Conservation (phyloP, 1,139 yeast species). For the Nadsonia starkeyi-henricii region DNA sequence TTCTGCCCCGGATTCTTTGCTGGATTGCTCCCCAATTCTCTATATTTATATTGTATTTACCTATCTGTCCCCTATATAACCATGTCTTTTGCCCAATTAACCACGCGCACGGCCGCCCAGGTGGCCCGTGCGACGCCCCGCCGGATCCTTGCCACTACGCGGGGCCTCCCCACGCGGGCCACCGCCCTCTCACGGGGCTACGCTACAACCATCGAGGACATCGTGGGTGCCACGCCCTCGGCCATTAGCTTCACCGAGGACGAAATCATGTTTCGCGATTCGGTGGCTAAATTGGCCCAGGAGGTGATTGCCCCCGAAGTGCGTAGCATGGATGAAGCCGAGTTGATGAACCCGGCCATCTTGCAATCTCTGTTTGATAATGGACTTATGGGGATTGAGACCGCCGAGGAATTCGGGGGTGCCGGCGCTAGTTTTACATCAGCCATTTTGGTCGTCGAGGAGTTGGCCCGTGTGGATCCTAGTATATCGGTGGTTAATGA, state of each 20-base stretch:
- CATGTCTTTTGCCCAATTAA: too few species aligned
- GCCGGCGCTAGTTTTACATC: slow-evolving; percentile 33
- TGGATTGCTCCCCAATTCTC: too few species aligned
- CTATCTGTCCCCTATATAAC: too few species aligned
- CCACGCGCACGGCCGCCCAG: too few species aligned
- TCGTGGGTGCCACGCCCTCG: slow-evolving; percentile 5
- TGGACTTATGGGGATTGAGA: slow-evolving; percentile 33
- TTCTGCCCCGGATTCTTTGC: too few species aligned
- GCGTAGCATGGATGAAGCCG: slow-evolving; percentile 31
- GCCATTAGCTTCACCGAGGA: slow-evolving; percentile 24
- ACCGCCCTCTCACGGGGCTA: background rate
- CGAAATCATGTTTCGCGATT: slow-evolving; percentile 28
- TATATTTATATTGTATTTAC: too few species aligned
- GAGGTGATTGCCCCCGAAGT: slow-evolving; percentile 29
- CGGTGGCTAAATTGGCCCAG: slow-evolving; percentile 27
- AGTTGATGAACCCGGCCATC: slow-evolving; percentile 26
- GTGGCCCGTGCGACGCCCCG: too few species aligned
- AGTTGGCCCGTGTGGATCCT: slow-evolving; percentile 32
- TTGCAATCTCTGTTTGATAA: slow-evolving; percentile 27
- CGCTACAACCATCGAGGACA: background rate
- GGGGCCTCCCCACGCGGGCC: too few species aligned
- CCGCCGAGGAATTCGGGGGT: slow-evolving; percentile 32
- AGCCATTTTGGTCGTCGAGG: slow-evolving; percentile 32
- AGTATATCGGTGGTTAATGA: slow-evolving; percentile 31
- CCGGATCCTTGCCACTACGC: too few species aligned